Evolutionary conservation across 129 eudicot genomes (phyloP).

Genomic region (Artemisia tridentata): DNA sequence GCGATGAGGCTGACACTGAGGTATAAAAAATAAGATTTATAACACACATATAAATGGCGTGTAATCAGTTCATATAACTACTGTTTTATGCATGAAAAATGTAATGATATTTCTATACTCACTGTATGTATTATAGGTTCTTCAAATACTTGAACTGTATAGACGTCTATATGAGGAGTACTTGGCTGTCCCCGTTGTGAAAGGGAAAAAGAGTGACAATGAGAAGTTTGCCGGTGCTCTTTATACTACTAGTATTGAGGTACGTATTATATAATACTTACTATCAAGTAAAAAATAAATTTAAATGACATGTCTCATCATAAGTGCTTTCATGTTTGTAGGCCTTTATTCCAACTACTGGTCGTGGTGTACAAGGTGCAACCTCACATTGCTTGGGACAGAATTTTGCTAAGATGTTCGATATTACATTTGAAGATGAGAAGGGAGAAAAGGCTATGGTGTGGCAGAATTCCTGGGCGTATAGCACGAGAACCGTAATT

Average conservation of each 20-base stretch:
- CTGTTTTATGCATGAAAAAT: too few relatives aligned
- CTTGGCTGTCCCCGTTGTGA: slow-evolving; percentile 74
- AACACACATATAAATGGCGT: not conserved
- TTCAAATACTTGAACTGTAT: slow-evolving; percentile 66
- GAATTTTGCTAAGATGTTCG: slow-evolving; percentile 90
- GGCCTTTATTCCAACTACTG: slow-evolving; percentile 86
- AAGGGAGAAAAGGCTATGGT: slow-evolving; percentile 74
- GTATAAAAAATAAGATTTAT: slow-evolving; percentile 21
- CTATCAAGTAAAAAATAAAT: not conserved
- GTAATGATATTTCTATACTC: not conserved
- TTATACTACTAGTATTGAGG: slow-evolving; percentile 84
- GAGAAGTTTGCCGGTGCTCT: slow-evolving; percentile 93
- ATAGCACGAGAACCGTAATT: not conserved
- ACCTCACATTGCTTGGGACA: slow-evolving; percentile 92
- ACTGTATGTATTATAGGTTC: slow-evolving; percentile 40
- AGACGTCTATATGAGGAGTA: slow-evolving; percentile 71
- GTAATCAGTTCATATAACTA: not conserved
- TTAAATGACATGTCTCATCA: not conserved
- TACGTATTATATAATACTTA: slow-evolving; percentile 8
- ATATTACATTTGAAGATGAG: slow-evolving; percentile 66
- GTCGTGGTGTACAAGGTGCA: slow-evolving; percentile 90
- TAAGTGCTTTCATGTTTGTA: slow-evolving; percentile 20
- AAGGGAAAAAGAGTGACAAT: slow-evolving; percentile 76
- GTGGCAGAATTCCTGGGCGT: slow-evolving; percentile 55
- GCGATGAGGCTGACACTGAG: slow-evolving; percentile 79